phyloP scores from a whole-genome alignment of 768 basidiomycete species.

The Lentinula raphanica region DNA sequence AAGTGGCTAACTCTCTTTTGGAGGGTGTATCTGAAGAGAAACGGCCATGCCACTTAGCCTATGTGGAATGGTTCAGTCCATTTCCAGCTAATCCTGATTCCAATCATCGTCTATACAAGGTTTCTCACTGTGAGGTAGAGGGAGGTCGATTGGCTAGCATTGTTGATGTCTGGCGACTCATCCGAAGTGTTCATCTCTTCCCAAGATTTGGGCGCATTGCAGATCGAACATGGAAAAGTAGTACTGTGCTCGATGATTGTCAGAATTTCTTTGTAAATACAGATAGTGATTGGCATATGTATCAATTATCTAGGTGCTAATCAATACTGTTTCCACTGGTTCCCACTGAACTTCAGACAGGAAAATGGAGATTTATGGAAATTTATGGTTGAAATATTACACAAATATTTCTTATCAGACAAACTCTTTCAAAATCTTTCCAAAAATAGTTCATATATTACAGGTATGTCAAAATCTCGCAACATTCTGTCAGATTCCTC shows the following conservation, averaged over 20 bases:
- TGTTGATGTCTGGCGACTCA: too few relatives aligned
- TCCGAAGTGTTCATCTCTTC: conserved; percentile 23
- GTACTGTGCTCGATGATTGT: conserved; percentile 25
- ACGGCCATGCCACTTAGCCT: neutral
- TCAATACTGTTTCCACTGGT: too few relatives aligned
- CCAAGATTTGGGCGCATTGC: conserved; percentile 24
- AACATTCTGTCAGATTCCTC: too few relatives aligned
- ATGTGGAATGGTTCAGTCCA: neutral
- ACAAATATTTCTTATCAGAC: too few relatives aligned
- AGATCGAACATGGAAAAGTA: conserved; percentile 25
- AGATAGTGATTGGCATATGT: conserved; percentile 24
- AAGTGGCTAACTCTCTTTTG: neutral
- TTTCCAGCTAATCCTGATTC: neutral
- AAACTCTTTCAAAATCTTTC: too few relatives aligned
- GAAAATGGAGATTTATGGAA: too few relatives aligned
- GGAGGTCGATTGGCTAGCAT: too few relatives aligned
- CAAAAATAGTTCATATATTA: too few relatives aligned
- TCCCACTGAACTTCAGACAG: too few relatives aligned
- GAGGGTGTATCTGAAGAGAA: neutral
- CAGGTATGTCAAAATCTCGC: too few relatives aligned
- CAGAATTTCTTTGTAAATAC: conserved; percentile 25
- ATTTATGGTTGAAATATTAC: too few relatives aligned
- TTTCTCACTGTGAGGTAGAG: too few relatives aligned
- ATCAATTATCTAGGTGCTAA: conserved; percentile 5
- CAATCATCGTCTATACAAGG: conserved; percentile 10